Evolutionary conservation across 192 early-diverging fungal species (phyloP).

Genomic region (Spizellomyces punctatus): DNA sequence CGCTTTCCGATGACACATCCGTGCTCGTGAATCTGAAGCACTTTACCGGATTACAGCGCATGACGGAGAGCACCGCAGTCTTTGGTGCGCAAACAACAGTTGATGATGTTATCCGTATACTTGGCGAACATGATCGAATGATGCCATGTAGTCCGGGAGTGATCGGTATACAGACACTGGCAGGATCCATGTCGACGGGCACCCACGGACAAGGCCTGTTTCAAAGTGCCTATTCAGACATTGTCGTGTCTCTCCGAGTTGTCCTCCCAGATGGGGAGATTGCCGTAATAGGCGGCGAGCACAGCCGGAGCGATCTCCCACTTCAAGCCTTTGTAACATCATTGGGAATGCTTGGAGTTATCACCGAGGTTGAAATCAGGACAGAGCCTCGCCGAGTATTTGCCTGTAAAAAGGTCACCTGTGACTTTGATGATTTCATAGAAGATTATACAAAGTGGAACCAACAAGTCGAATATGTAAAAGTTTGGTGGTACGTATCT

Average conservation of each 20-base stretch:
- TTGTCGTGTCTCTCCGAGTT: slow-evolving; percentile 25
- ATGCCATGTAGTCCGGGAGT: slow-evolving; percentile 38
- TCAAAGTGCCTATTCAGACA: slow-evolving; percentile 30
- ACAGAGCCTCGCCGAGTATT: slow-evolving; percentile 23
- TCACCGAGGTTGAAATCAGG: slow-evolving; percentile 27
- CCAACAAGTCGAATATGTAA: slow-evolving; percentile 32
- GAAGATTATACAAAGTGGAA: slow-evolving; percentile 7
- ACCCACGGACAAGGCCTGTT: slow-evolving; percentile 46
- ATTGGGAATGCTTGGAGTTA: slow-evolving; percentile 36
- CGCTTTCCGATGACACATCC: slow-evolving; percentile 11
- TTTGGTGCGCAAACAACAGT: slow-evolving; percentile 37
- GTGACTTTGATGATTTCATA: slow-evolving; percentile 26
- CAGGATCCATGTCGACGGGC: slow-evolving; percentile 44
- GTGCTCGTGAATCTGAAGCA: slow-evolving; percentile 27
- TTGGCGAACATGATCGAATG: slow-evolving; percentile 25
- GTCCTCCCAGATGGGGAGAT: slow-evolving; percentile 28
- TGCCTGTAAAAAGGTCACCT: slow-evolving; percentile 29
- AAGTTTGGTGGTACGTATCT: slow-evolving; percentile 38
- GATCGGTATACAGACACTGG: slow-evolving; percentile 42
- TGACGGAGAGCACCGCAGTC: slow-evolving; percentile 14
- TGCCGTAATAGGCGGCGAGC: slow-evolving; percentile 3
- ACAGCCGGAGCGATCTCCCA: slow-evolving; percentile 5
- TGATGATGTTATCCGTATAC: slow-evolving; percentile 26
- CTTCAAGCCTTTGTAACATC: slow-evolving; percentile 30
- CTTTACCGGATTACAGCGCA: slow-evolving; percentile 9